Conservation (phyloP, 2,329 filamentous ascomycete species). For the Hymenoscyphus scutula region DNA sequence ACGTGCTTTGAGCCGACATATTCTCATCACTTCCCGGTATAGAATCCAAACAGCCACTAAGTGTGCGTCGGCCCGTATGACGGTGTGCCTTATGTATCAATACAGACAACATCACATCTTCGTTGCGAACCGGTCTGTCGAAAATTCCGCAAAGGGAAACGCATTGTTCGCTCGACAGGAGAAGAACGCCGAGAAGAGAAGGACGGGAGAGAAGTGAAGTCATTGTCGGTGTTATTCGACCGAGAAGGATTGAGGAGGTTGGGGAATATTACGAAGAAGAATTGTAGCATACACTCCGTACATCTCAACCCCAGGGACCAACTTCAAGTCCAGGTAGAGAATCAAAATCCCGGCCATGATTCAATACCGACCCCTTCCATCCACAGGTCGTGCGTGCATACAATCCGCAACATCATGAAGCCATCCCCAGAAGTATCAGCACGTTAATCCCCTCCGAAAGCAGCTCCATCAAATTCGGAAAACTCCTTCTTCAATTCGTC, state of each 20-base stretch:
- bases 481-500: neutral
- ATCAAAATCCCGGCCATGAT: too few species aligned
- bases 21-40: neutral
- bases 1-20: neutral
- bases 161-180: neutral
- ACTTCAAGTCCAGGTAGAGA: too few species aligned
- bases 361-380: too few species aligned
- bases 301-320: too few species aligned
- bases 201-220: neutral
- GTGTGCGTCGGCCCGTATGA: neutral
- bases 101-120: conserved; percentile 1
- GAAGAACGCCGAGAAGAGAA: neutral
- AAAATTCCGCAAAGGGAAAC: neutral
- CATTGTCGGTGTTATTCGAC: neutral
- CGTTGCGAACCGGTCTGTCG: neutral
- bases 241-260: neutral
- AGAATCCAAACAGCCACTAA: neutral
- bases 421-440: neutral
- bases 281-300: too few species aligned
- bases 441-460: neutral
- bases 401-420: too few species aligned
- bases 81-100: neutral
- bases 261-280: neutral
- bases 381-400: too few species aligned
- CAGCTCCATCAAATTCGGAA: neutral